phyloP scores from a whole-genome alignment of 1,284 basidiomycete genomes.

The Ceratobasidium sp. region DNA sequence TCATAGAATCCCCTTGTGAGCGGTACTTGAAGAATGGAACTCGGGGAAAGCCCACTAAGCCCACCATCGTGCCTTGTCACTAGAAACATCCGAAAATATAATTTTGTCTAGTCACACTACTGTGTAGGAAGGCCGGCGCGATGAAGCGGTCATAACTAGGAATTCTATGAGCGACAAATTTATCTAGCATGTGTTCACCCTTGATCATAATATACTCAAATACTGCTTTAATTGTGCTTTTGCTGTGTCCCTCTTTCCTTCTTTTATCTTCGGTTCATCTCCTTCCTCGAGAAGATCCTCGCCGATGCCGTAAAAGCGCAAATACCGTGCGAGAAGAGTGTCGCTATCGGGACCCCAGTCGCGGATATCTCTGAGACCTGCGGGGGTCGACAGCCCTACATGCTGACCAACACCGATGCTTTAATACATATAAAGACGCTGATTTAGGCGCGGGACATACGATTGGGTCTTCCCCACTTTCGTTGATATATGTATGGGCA shows the following conservation, averaged over 20 bases:
- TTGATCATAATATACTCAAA: too few relatives aligned
- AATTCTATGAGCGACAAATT: too few relatives aligned
- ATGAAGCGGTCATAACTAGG: too few relatives aligned
- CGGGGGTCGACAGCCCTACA: not conserved
- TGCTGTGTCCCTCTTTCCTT: not conserved
- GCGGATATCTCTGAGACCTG: too few relatives aligned
- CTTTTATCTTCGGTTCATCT: not conserved
- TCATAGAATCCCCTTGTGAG: too few relatives aligned
- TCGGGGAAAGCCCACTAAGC: too few relatives aligned
- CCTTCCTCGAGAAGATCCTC: constrained; percentile 2
- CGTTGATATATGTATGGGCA: not conserved
- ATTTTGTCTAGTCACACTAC: too few relatives aligned
- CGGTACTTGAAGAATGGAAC: too few relatives aligned
- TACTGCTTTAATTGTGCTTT: not conserved
- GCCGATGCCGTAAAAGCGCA: constrained; percentile 21
- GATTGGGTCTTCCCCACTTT: constrained; percentile 9
- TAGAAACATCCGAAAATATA: too few relatives aligned
- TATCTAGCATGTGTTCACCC: too few relatives aligned
- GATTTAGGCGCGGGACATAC: not conserved
- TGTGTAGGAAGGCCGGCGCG: too few relatives aligned
- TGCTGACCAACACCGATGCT: not conserved
- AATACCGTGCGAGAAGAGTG: not conserved
- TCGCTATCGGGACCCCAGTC: not conserved
- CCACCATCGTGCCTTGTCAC: too few relatives aligned
- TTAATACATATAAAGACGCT: not conserved